phyloP scores from a whole-genome alignment of 2,329 filamentous ascomycete genomes.

The Sporothrix luriei region DNA sequence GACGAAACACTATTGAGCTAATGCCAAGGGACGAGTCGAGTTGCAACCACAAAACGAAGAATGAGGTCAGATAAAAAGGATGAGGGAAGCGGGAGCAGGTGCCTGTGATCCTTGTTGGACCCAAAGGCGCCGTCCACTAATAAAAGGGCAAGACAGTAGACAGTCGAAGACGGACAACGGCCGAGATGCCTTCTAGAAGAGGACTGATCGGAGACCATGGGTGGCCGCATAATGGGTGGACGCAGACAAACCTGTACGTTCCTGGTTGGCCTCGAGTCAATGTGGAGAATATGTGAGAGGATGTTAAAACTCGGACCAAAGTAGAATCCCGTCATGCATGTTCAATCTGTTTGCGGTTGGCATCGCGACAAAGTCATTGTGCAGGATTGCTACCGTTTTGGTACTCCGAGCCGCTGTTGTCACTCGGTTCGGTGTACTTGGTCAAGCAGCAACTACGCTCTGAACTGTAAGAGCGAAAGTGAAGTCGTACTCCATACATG shows the following conservation, averaged over 20 bases:
- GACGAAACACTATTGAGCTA: slow-evolving; percentile 52
- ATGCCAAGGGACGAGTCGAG: slow-evolving; percentile 42
- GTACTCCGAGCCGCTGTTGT: too few relatives aligned
- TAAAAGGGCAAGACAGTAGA: background rate
- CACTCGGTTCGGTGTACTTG: too few relatives aligned
- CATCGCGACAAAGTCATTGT: background rate
- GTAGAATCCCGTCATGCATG: background rate
- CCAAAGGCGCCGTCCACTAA: background rate
- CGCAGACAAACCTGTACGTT: slow-evolving; percentile 3
- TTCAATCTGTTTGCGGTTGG: background rate
- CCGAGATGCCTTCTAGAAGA: slow-evolving; percentile 21
- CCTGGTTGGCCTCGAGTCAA: slow-evolving; percentile 21
- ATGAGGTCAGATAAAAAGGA: background rate
- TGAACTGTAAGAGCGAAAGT: too few relatives aligned
- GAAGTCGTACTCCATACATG: background rate
- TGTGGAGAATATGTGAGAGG: background rate
- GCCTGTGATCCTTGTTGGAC: background rate
- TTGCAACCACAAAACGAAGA: slow-evolving; percentile 41
- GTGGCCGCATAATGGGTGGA: slow-evolving; percentile 35
- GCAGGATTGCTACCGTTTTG: too few relatives aligned
- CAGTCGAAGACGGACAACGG: background rate
- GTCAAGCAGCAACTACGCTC: too few relatives aligned
- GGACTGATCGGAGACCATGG: slow-evolving; percentile 11
- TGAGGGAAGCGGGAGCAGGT: background rate
- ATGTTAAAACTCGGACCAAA: background rate